phyloP scores from a whole-genome alignment of 2,329 filamentous ascomycete genomes.

The Diaporthe vexans region DNA sequence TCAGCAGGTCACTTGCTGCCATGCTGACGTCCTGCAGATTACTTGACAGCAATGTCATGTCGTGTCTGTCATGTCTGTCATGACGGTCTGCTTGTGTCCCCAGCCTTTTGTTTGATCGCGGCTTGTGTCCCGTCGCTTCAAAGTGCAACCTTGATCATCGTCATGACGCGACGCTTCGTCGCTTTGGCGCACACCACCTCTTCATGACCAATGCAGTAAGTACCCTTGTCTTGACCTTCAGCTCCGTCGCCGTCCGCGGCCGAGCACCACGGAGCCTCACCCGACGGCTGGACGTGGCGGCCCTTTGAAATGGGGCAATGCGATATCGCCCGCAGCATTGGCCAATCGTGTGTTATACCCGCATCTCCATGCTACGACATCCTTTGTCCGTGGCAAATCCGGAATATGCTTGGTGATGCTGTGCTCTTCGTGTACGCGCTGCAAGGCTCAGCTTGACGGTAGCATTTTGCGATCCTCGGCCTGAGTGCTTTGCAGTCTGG shows the following conservation, averaged over 20 bases:
- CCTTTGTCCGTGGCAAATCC: constrained; percentile 12
- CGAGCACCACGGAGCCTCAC: constrained; percentile 7
- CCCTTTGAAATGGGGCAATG: not conserved
- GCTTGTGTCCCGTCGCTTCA: not conserved
- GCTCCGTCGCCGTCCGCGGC: not conserved
- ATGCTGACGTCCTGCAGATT: constrained; percentile 38
- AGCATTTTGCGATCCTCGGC: constrained; percentile 23
- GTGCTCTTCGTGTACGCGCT: not conserved
- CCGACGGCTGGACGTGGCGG: not conserved
- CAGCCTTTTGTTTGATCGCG: not conserved
- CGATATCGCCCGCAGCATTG: not conserved
- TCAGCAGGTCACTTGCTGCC: constrained; percentile 32
- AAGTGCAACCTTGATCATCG: not conserved
- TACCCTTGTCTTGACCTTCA: not conserved
- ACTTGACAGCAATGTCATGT: not conserved
- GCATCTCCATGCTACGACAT: not conserved
- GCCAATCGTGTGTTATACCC: constrained; percentile 16
- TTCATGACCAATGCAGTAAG: not conserved
- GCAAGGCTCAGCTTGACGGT: not conserved
- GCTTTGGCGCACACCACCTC: constrained; percentile 2
- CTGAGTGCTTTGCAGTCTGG: not conserved
- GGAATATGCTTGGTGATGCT: not conserved
- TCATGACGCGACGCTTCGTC: constrained; percentile 3
- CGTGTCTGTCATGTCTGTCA: not conserved
- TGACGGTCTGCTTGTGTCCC: not conserved